Evolutionary conservation across 2,329 filamentous ascomycete species (phyloP).

Genomic region (Aspergillus awamori): DNA sequence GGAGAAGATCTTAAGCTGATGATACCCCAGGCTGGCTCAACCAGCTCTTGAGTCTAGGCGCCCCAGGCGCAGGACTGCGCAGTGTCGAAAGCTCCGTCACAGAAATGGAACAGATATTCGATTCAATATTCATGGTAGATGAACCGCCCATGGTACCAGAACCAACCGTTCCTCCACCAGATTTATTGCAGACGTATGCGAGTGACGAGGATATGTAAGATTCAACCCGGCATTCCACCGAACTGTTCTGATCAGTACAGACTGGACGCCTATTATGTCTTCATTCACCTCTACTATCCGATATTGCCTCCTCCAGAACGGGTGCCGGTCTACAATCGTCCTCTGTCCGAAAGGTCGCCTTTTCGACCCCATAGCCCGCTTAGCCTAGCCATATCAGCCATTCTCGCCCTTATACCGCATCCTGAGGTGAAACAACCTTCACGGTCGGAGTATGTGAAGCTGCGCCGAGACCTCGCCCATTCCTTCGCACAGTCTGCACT

Average conservation of each 20-base stretch:
- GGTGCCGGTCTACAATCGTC: constrained; percentile 20
- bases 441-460: constrained; percentile 22
- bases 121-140: constrained; percentile 33
- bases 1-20: not conserved
- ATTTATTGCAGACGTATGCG: constrained; percentile 47
- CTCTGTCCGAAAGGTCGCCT: constrained; percentile 9
- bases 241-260: constrained; percentile 17
- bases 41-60: constrained; percentile 34
- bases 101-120: constrained; percentile 55
- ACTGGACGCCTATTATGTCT: constrained; percentile 36
- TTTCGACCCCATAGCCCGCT: constrained; percentile 30
- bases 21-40: constrained; percentile 19
- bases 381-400: constrained; percentile 31
- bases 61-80: constrained; percentile 53
- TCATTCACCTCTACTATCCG: constrained; percentile 34
- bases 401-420: constrained; percentile 32
- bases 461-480: constrained; percentile 29
- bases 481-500: constrained; percentile 28
- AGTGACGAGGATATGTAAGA: constrained; percentile 47
- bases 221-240: not conserved
- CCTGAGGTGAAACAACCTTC: constrained; percentile 25
- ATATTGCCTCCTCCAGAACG: constrained; percentile 30
- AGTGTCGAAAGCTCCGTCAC: constrained; percentile 50
- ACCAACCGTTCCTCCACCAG: not conserved
- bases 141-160: not conserved